Evolutionary conservation across 2,329 filamentous ascomycete genomes (phyloP), one percentile per base, ranked within the genome.

Genomic region (Aspergillus puulaauensis): DNA sequence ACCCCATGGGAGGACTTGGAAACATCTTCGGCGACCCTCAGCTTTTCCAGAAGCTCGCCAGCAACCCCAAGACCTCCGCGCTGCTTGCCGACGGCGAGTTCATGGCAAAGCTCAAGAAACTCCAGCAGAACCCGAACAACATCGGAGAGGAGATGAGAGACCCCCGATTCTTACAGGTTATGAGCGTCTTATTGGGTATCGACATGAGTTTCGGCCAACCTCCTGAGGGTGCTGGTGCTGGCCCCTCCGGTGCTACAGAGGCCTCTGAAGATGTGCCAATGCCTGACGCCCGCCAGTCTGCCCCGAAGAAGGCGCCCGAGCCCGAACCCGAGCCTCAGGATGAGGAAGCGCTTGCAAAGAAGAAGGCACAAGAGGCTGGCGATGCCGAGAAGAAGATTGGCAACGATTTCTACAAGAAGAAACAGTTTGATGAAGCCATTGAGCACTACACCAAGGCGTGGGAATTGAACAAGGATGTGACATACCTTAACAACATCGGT

Each of bases 331-430:
- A 87, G 66, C 83, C 84, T 40, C 81, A 91, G 70, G 91, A 96
- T 65, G 92, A 96, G 70, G 95, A 98, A 75, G 84, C 88, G 0
- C 74, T 86, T 56, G 90, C 90, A 60, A 92, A 93, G 78, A 90
- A 90, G 79, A 90, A 95, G 81, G 91, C 91, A 41, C 96, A 98
- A 82, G 90, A 89, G 70, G 91, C 90, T 62, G 95, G 93, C 45
- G 95, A 99, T 68, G 90, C 92, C 74, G 90, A 97, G 79, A 99
- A 99, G 86, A 90, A 88, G 31, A 82, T 96, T 57, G 95, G 95
- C 57, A 99, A 93, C 14, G 91, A 95, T 67, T 88, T 89, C 75
- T 99, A 99, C 84, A 99, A 99, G 88, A 98, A 98, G 85, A 89
- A 91, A 66, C 88, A 97, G 73, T 97, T 99, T 66, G 95, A 98